Conservation (phyloP, 495 filamentous ascomycete genomes). For the Tuber aestivum region DNA sequence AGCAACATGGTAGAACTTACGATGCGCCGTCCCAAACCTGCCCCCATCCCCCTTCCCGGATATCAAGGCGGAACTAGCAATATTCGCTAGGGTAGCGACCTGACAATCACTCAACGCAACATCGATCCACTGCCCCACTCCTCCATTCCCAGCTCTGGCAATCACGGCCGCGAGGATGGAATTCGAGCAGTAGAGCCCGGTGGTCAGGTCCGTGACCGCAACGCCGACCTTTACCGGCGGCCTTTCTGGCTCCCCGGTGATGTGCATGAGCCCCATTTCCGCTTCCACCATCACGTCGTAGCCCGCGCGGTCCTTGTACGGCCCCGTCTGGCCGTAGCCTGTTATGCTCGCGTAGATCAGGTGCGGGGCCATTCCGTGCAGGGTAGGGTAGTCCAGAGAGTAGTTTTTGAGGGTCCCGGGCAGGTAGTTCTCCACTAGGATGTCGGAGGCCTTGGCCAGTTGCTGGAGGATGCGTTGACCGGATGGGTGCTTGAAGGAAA, state of each 20-base stretch:
- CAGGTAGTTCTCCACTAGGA: slow-evolving; percentile 95
- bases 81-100: slow-evolving; percentile 84
- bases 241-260: slow-evolving; percentile 79
- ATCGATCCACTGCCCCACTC: slow-evolving; percentile 86
- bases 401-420: slow-evolving; percentile 90
- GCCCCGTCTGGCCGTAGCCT: slow-evolving; percentile 83
- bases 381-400: slow-evolving; percentile 71
- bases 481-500: slow-evolving; percentile 78
- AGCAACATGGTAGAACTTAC: slow-evolving; percentile 49
- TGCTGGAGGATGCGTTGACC: slow-evolving; percentile 82
- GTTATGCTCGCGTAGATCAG: slow-evolving; percentile 64
- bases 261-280: slow-evolving; percentile 97
- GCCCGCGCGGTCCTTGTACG: slow-evolving; percentile 79
- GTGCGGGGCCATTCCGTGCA: slow-evolving; percentile 70
- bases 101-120: slow-evolving; percentile 88
- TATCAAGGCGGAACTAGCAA: slow-evolving; percentile 85
- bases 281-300: slow-evolving; percentile 99
- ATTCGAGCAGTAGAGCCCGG: slow-evolving; percentile 94
- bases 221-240: slow-evolving; percentile 96
- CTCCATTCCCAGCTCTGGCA: slow-evolving; percentile 58
- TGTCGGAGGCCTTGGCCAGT: slow-evolving; percentile 76
- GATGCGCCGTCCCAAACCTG: slow-evolving; percentile 93
- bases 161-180: slow-evolving; percentile 91
- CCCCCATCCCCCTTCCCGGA: slow-evolving; percentile 82
- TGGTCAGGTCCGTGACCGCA: slow-evolving; percentile 92